A percentile compares a stretch with the other conserved stretches of the same genome.
Evolutionary conservation across 2,329 filamentous ascomycete genomes (phyloP).

Genomic region (Botryotinia calthae): DNA sequence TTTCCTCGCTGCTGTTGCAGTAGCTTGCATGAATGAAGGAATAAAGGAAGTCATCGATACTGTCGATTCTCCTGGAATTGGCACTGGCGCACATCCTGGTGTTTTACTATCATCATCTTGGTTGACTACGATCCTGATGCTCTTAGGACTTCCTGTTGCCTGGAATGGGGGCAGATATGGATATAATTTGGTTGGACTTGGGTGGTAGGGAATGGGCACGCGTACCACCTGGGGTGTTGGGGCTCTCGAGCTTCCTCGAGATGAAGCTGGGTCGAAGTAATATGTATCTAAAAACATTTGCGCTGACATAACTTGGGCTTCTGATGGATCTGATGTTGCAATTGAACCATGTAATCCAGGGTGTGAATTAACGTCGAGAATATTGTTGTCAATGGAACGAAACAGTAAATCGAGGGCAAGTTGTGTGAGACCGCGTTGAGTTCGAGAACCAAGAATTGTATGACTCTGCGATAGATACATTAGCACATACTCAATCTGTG

Average conservation of each 20-base stretch:
- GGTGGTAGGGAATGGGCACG: conserved; percentile 33
- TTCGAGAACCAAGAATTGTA: conserved; percentile 86
- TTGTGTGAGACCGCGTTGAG: conserved; percentile 86
- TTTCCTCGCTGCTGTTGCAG: conserved; percentile 36
- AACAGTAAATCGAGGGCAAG: conserved; percentile 89
- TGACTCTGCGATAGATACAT: conserved; percentile 64
- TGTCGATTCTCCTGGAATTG: conserved; percentile 21
- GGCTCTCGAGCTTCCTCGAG: conserved; percentile 61
- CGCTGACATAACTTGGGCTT: conserved; percentile 73
- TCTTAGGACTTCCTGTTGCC: conserved; percentile 35
- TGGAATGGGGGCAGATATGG: conserved; percentile 26
- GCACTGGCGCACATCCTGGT: conserved; percentile 21
- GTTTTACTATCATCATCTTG: conserved; percentile 21
- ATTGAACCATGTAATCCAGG: conserved; percentile 70
- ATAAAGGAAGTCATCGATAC: conserved; percentile 25
- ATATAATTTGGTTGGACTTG: conserved; percentile 27
- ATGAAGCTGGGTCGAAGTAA: conserved; percentile 64
- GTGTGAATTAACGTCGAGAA: conserved; percentile 60
- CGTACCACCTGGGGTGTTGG: conserved; percentile 69
- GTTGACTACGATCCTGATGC: conserved; percentile 30
- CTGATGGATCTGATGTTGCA: conserved; percentile 73
- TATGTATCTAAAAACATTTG: conserved; percentile 74
- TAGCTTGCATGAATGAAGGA: conserved; percentile 37
- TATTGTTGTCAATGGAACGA: conserved; percentile 69
- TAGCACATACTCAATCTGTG: neutral